Conservation (phyloP, 2,329 filamentous ascomycete genomes). For the Calonectria pauciramosa region DNA sequence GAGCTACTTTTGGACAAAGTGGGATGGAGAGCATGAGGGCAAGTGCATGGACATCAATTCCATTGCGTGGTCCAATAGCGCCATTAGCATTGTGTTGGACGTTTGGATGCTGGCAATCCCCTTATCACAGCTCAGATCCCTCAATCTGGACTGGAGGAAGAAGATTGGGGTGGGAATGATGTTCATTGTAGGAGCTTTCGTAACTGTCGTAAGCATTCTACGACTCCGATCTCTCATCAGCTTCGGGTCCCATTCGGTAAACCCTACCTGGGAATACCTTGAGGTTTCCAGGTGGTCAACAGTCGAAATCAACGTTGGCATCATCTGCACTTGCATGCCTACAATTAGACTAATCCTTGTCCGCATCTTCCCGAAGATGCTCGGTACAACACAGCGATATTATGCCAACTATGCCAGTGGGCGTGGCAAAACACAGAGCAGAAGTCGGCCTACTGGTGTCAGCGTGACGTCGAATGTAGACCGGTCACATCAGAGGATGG, state of each 20-base stretch:
- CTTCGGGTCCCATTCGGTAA: constrained; percentile 45
- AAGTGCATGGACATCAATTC: constrained; percentile 63
- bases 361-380: constrained; percentile 54
- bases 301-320: constrained; percentile 55
- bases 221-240: constrained; percentile 51
- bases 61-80: constrained; percentile 48
- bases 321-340: constrained; percentile 57
- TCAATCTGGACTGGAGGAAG: constrained; percentile 62
- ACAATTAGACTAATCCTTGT: constrained; percentile 53
- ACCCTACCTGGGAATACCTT: constrained; percentile 53
- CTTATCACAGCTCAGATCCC: constrained; percentile 57
- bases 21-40: constrained; percentile 62
- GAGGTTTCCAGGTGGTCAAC: constrained; percentile 53
- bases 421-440: constrained; percentile 21
- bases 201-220: constrained; percentile 55
- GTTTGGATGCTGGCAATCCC: constrained; percentile 66
- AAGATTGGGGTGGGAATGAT: constrained; percentile 63
- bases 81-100: constrained; percentile 67
- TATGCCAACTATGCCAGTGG: constrained; percentile 44
- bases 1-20: constrained; percentile 66
- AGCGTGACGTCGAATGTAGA: constrained; percentile 44
- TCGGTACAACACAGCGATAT: constrained; percentile 48
- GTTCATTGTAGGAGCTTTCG: constrained; percentile 65
- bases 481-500: constrained; percentile 30
- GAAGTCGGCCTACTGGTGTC: constrained; percentile 32